A percentile compares a stretch with the other conserved stretches of the same genome.
phyloP scores from a whole-genome alignment of 192 early-diverging fungal genomes.

The Oehlia diaphana region DNA sequence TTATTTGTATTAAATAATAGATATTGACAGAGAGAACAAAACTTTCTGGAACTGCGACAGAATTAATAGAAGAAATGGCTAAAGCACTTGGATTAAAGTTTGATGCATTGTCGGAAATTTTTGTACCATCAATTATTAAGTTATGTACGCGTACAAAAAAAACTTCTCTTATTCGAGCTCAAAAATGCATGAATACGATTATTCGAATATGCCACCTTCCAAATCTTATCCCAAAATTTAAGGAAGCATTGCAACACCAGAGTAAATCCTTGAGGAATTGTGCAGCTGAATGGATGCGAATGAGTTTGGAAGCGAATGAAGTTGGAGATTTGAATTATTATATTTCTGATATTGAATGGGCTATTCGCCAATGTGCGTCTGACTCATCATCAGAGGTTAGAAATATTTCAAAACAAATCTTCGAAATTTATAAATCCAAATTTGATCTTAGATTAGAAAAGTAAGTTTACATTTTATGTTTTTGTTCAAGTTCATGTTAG shows the following conservation, averaged over 20 bases:
- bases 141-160: slow-evolving; percentile 76
- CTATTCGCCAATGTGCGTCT: slow-evolving; percentile 45
- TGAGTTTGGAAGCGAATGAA: slow-evolving; percentile 48
- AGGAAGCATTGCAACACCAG: slow-evolving; percentile 51
- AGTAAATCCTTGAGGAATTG: slow-evolving; percentile 64
- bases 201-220: slow-evolving; percentile 60
- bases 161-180: slow-evolving; percentile 64
- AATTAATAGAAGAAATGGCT: slow-evolving; percentile 65
- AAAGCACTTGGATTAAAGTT: slow-evolving; percentile 61
- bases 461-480: not conserved
- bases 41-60: slow-evolving; percentile 67
- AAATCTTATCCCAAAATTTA: slow-evolving; percentile 54
- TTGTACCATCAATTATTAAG: slow-evolving; percentile 61
- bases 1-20: slow-evolving; percentile 41
- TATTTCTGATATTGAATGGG: slow-evolving; percentile 45
- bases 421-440: slow-evolving; percentile 46
- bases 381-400: slow-evolving; percentile 56
- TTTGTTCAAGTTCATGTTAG: not conserved
- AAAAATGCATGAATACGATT: slow-evolving; percentile 60
- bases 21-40: slow-evolving; percentile 73
- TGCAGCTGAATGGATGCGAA: slow-evolving; percentile 60
- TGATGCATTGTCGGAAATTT: slow-evolving; percentile 57
- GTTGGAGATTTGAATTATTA: slow-evolving; percentile 34
- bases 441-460: slow-evolving; percentile 36
- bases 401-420: slow-evolving; percentile 44